phyloP scores from a whole-genome alignment of 2,329 filamentous ascomycete species.

The Harringtonia aguacate region DNA sequence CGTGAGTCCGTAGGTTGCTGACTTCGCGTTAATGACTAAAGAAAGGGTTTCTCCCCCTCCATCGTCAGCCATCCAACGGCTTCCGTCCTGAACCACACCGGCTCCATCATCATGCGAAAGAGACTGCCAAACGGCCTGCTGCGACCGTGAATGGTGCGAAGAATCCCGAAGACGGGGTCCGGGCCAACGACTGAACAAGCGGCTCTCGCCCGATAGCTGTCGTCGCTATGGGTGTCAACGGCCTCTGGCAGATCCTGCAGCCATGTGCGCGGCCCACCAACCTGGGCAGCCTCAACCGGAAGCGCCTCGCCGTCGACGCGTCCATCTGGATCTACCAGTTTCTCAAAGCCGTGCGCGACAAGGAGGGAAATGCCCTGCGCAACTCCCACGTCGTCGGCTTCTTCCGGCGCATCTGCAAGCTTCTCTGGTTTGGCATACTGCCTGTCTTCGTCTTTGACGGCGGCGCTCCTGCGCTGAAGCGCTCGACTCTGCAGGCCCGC shows the following conservation, averaged over 20 bases:
- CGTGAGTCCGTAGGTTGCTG: constrained; percentile 1
- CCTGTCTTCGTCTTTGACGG: constrained; percentile 98
- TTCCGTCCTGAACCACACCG: not conserved
- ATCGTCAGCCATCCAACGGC: not conserved
- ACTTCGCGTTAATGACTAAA: not conserved
- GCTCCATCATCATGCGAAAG: not conserved
- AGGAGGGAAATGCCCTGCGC: constrained; percentile 90
- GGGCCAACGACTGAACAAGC: no score
- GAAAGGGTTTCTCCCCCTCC: not conserved
- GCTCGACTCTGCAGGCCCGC: constrained; percentile 74
- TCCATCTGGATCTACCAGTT: constrained; percentile 99
- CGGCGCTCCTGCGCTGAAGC: constrained; percentile 80
- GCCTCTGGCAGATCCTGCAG: constrained; percentile 92
- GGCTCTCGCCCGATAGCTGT: not conserved
- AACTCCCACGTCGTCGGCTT: constrained; percentile 97
- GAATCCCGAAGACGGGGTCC: not conserved
- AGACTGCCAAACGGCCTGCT: no score
- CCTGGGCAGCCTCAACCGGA: constrained; percentile 90
- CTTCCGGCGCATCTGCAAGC: constrained; percentile 95
- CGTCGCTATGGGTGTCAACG: constrained; percentile 80
- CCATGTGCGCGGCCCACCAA: constrained; percentile 94
- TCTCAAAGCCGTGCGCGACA: constrained; percentile 95
- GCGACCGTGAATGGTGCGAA: no score
- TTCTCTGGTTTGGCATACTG: constrained; percentile 91
- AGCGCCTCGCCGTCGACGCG: constrained; percentile 91